Base-by-base conservation (phyloP, 1,284 basidiomycete species). In the Microbotryomycetes sp. region DNA sequence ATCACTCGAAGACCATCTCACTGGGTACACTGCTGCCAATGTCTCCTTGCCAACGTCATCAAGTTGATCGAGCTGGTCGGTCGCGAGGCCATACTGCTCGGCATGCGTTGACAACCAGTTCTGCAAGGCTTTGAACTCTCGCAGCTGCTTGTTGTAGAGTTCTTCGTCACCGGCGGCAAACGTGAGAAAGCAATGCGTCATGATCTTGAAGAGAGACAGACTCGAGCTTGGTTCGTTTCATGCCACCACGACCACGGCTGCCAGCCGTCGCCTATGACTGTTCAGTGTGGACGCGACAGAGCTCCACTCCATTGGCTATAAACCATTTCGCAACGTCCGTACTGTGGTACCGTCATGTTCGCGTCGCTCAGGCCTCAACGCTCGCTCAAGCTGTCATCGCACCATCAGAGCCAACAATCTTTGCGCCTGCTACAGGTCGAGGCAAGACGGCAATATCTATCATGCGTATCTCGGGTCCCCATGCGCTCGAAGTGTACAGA, bases 391-490 rank as follows among this genome's bases (percentile, higher is more conserved):
- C n/a, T n/a, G n/a, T n/a, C n/a, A n/a, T n/a, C n/a, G n/a, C n/a
- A n/a, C n/a, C n/a, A n/a, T n/a, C 49, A 4, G 26, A 19, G 12
- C 67, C 64, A 3, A 93, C 91, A 0, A 89, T 93, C 60, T 93
- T 87, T 73, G 91, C 90, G 0, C 80, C 92, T 15, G 88, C 91
- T 0, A 90, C 89, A 0, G 87, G 89, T 2, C 83, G 84, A 4
- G 89, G 88, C 1, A 89, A 86, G 67, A 88, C 83, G 2, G 91
- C 88, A 29, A 81, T 93, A 19, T 87, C 85, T 1, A 84, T 93
- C 49, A 78, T 93, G 52, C 82, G 90, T 60, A 78, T 93, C 14
- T 90, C 89, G 6, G 90, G 91, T 0, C 87, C 87, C 0, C 81
- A 83, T 54, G 83, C 83, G 0, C 70, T 80, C 16, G 64, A 77